Evolutionary conservation across 345 rosid species (phyloP), one percentile per base, ranked within the genome.

Genomic region (Durio zibethinus): DNA sequence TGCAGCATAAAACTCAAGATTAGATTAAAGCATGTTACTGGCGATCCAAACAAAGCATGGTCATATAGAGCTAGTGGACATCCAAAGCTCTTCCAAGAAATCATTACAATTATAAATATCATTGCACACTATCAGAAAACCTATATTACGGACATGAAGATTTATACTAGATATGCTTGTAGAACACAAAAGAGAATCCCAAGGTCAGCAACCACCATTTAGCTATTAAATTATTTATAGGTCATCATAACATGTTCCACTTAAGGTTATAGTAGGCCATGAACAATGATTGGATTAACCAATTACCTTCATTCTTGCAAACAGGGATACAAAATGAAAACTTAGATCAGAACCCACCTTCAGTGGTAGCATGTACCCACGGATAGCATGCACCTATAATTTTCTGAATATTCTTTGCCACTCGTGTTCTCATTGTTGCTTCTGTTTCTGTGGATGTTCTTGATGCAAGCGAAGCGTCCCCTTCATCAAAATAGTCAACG

Each of bases 341-440:
- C 52, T 72, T 63, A 76, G 63, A 74, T 74, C 69, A 69, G 64
- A 61, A 77, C 59, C 40, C 83, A 97, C 99, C 99, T 92, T 94
- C 99, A 78, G 88, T 84, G 54, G 93, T 88, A 59, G 99, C 98
- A 89, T 92, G 99, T 56, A 97, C 53, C 97, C 91, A 94, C 40
- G 99, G 98, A 82, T 91, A 94, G 83, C 94, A 93, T 68, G 86
- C 84, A 80, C 89, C 93, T 74, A 97, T 78, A 80, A 91, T 78
- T 86, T 91, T 92, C 81, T 88, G 92, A 42, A 94, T 80, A 81
- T 83, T 94, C 78, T 83, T 91, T n/a, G 65, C 78, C 76, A 92
- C 74, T 63, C 73, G 89, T 76, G 85, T 72, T 87, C 97, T 87
- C 25, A 84, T 77, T 29, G 99, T 88, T 61, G 77, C 79, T 77